Evolutionary conservation across 2,329 filamentous ascomycete species (phyloP), one percentile per base, ranked within the genome.

Genomic region (Microsporum canis): DNA sequence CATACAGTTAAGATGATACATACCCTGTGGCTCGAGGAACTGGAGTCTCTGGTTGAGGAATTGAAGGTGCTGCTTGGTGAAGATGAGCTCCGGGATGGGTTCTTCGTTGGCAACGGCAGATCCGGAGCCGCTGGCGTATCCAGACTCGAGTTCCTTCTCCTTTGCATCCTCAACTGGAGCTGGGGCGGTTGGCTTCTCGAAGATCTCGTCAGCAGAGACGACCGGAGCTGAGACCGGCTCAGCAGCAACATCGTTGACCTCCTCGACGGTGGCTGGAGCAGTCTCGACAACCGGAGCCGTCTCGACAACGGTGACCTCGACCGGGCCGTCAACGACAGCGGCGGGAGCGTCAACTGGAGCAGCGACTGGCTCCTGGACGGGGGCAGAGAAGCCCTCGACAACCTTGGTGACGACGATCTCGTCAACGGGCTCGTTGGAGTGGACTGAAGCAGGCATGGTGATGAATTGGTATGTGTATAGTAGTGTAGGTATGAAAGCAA

Each of bases 11-110:
- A 51, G 56, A 43, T 31, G 55, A 29, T 58, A 72, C 77, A 67
- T 71, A 84, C 82, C 82, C 76, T 92, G 81, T 64, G 94, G 89
- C 71, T 91, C 85, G 75, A 97, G 88, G 71, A 86, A 83, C 74
- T 94, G 88, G 68, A 99, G 79, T 75, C 95, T 90, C 65, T 85
- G 78, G 80, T 99, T 99, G 73, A 99, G 82, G 75, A 92, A 92
- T 69, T 89, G 87, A 67, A 97, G 80, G 75, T 99, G 92, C 65
- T 87, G 83, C 73, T 88, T 88, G 66, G 89, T 92, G 79, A 99
- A 90, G 75, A 87, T 85, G 69, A 97, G 82, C 63, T 89, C 84
- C 12, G 91, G 88, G 23, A 92, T 80, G 66, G 78, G 79, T 59
- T 79, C 78, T 49, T 82, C 78, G 67, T 82, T 87, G 38, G 84